Conservation (phyloP, 2,329 filamentous ascomycete species). For the Colletotrichum sojae region DNA sequence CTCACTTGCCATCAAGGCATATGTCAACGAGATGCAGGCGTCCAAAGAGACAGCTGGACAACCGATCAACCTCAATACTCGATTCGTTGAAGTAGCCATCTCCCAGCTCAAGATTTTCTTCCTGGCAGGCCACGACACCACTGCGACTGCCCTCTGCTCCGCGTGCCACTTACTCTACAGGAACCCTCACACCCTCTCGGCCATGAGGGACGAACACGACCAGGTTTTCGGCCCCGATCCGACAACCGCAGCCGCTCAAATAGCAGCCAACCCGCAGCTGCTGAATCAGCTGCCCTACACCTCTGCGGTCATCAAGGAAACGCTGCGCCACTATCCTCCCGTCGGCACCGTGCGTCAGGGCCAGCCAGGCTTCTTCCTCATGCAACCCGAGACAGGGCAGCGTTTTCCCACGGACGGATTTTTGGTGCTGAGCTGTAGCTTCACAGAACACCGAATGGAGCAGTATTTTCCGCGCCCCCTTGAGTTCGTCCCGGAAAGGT, state of each 20-base stretch:
- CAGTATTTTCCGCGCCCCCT: slow-evolving; percentile 53
- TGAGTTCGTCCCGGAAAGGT: slow-evolving; percentile 60
- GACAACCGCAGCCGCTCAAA: slow-evolving; percentile 51
- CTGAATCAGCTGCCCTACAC: slow-evolving; percentile 68
- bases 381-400: slow-evolving; percentile 57
- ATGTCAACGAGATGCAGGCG: slow-evolving; percentile 1
- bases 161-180: slow-evolving; percentile 43
- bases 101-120: slow-evolving; percentile 50
- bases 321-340: slow-evolving; percentile 65
- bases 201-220: slow-evolving; percentile 49
- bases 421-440: slow-evolving; percentile 42
- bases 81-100: slow-evolving; percentile 37
- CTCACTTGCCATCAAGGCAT: slow-evolving; percentile 43
- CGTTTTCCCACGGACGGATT: slow-evolving; percentile 57
- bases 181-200: slow-evolving; percentile 44
- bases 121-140: slow-evolving; percentile 52
- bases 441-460: slow-evolving; percentile 49
- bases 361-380: slow-evolving; percentile 52
- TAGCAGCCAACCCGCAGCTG: slow-evolving; percentile 59
- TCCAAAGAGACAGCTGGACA: background rate
- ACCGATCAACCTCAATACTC: slow-evolving; percentile 5
- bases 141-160: slow-evolving; percentile 47
- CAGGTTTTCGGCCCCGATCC: slow-evolving; percentile 61
- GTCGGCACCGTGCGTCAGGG: slow-evolving; percentile 57
- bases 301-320: slow-evolving; percentile 66